A percentile compares a stretch with the other conserved stretches of the same genome.
These are phyloP conservation scores for Hypoxylon perforatum DNA, from an alignment of 495 filamentous ascomycete species.

Conservation along the genomic window DNA sequence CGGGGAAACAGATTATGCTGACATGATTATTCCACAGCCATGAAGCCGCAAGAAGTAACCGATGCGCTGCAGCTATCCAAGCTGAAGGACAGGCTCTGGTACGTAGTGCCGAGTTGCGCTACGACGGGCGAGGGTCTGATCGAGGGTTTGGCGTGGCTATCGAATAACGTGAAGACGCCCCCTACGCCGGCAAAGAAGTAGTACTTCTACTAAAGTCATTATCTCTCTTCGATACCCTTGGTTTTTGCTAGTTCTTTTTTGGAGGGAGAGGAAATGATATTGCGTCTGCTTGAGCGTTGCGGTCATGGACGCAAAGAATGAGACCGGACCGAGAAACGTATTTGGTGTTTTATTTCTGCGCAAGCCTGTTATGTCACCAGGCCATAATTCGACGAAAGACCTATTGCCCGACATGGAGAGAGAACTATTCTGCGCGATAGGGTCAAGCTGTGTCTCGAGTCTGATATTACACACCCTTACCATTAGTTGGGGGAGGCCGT, in stretches of 20 bases:
- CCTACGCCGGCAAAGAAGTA: conserved; percentile 65
- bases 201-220: conserved; percentile 19
- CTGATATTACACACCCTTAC: no score
- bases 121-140: conserved; percentile 93
- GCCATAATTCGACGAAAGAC: no score
- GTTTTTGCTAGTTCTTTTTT: conserved; percentile 22
- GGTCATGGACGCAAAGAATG: background rate
- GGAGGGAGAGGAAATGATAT: background rate
- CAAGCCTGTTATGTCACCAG: no score
- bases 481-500: no score
- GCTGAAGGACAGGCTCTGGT: conserved; percentile 94
- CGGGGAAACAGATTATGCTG: conserved; percentile 2
- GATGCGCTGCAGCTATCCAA: conserved; percentile 84
- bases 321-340: no score
- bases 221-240: conserved; percentile 39
- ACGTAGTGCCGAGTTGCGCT: conserved; percentile 94
- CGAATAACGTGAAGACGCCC: conserved; percentile 88
- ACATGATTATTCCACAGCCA: conserved; percentile 62
- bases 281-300: background rate
- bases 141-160: conserved; percentile 93
- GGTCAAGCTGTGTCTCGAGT: no score
- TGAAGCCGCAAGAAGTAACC: conserved; percentile 88
- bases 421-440: no score
- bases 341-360: no score
- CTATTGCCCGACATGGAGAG: no score